Percentiles rank a stretch among this genome's conserved stretches.
These are phyloP conservation scores for Stemphylium vesicarium DNA, from an alignment of 2,329 filamentous ascomycete genomes.

Conservation along the genomic window DNA sequence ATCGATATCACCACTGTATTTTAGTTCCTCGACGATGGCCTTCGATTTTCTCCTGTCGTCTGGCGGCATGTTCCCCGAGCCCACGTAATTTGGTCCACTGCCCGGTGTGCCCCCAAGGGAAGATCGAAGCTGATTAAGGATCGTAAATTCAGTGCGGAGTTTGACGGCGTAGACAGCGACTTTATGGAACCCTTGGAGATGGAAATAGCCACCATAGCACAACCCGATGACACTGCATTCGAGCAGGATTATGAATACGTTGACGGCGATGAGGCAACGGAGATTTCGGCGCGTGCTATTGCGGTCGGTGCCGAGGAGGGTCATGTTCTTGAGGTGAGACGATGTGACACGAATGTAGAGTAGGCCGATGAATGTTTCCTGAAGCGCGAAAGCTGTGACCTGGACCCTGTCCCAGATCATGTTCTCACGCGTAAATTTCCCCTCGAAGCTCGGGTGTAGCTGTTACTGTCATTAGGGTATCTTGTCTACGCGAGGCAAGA, in stretches of 20 bases:
- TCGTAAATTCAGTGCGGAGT: slow-evolving; percentile 60
- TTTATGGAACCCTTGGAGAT: slow-evolving; percentile 49
- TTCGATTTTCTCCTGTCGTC: too few relatives aligned
- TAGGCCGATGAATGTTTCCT: slow-evolving; percentile 46
- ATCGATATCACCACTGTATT: too few relatives aligned
- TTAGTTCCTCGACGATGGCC: too few relatives aligned
- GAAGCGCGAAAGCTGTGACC: slow-evolving; percentile 49
- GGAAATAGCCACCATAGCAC: slow-evolving; percentile 48
- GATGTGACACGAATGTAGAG: slow-evolving; percentile 61
- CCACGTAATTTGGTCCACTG: neutral
- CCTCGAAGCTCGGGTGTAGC: slow-evolving; percentile 21
- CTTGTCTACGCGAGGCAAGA: neutral
- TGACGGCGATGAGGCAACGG: slow-evolving; percentile 47
- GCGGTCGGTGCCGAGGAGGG: slow-evolving; percentile 21
- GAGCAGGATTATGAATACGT: slow-evolving; percentile 50
- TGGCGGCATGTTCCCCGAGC: too few relatives aligned
- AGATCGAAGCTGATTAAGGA: slow-evolving; percentile 52
- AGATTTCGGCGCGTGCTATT: slow-evolving; percentile 25
- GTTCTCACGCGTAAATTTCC: slow-evolving; percentile 14
- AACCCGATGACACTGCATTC: slow-evolving; percentile 49
- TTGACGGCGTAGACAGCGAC: slow-evolving; percentile 52
- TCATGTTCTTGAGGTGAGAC: slow-evolving; percentile 44
- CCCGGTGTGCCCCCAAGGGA: slow-evolving; percentile 10
- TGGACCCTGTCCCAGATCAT: slow-evolving; percentile 49
- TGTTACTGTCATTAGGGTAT: slow-evolving; percentile 14